These are phyloP conservation scores for peach (Prunus persica) DNA, from an alignment of 306 rosid species.

Conservation along the genomic window Prunus_persica_NCBIv2 NC_034012.1:7344001-7344500, in stretches of 20 bases:
- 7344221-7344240: background rate
- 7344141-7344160: slow-evolving; percentile 80
- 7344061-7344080: slow-evolving; percentile 99
- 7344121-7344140: slow-evolving; percentile 80
- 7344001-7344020: slow-evolving; percentile 52
- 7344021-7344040: slow-evolving; percentile 57
- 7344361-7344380: slow-evolving; percentile 66
- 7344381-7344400: slow-evolving; percentile 88
- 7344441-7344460: slow-evolving; percentile 55
- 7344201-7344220: slow-evolving; percentile 18
- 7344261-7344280: background rate
- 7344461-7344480: slow-evolving; percentile 60
- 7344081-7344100: slow-evolving; percentile 76
- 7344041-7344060: slow-evolving; percentile 54
- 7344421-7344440: slow-evolving; percentile 57
- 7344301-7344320: background rate
- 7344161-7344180: slow-evolving; percentile 88
- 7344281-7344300: background rate
- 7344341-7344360: slow-evolving; percentile 10
- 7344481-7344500: slow-evolving; percentile 47
- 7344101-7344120: slow-evolving; percentile 78
- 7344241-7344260: background rate
- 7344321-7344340: background rate
- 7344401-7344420: slow-evolving; percentile 97
- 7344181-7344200: slow-evolving; percentile 50